These are phyloP conservation scores for Aspergillus clavatus DNA, from an alignment of 2,329 filamentous ascomycete genomes.

Conservation along the genomic window DNA sequence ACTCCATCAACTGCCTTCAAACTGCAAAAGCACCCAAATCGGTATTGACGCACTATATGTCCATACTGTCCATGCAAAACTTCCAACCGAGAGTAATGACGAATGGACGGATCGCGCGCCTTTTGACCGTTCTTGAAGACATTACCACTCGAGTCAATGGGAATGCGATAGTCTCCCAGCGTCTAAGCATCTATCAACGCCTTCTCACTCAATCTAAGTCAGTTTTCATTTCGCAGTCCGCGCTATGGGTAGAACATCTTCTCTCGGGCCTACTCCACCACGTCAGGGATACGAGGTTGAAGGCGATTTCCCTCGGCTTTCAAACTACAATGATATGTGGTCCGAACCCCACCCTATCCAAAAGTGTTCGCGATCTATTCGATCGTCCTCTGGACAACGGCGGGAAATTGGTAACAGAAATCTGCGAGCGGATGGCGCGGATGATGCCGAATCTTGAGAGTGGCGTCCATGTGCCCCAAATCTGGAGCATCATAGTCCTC, in stretches of 20 bases:
- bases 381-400: constrained; percentile 50
- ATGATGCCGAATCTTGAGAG: constrained; percentile 61
- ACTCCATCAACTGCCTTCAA: constrained; percentile 69
- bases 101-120: constrained; percentile 60
- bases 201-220: constrained; percentile 66
- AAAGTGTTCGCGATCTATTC: constrained; percentile 54
- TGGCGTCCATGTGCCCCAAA: constrained; percentile 68
- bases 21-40: constrained; percentile 68
- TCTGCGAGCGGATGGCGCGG: constrained; percentile 60
- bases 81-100: constrained; percentile 74
- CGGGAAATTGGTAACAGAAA: constrained; percentile 63
- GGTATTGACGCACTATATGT: constrained; percentile 71
- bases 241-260: constrained; percentile 76
- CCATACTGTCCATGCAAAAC: constrained; percentile 72
- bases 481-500: constrained; percentile 80
- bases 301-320: constrained; percentile 69
- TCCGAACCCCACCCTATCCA: constrained; percentile 62
- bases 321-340: constrained; percentile 67
- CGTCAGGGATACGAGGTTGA: constrained; percentile 67
- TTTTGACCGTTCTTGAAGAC: constrained; percentile 66
- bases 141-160: constrained; percentile 71
- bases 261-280: constrained; percentile 76
- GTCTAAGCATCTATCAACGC: constrained; percentile 72
- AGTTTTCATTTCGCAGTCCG: constrained; percentile 64
- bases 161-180: constrained; percentile 72